Conservation (phyloP, 73 alveolate genomes). For the Stentor coeruleus region DNA sequence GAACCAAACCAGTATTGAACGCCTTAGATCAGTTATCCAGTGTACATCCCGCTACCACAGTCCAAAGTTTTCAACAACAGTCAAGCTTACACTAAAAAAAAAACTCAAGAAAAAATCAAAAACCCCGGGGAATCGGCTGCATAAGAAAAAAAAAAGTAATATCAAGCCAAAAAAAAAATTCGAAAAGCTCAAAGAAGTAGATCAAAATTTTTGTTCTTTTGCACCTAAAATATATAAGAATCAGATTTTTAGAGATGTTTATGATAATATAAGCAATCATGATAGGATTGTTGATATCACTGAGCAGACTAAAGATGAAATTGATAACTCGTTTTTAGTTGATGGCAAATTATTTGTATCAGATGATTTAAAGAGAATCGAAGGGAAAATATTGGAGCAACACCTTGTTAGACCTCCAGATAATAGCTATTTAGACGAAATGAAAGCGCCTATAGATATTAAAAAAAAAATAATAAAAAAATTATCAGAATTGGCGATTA, state of each 20-base stretch:
- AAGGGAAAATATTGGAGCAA: not conserved
- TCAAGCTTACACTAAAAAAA: too few relatives aligned
- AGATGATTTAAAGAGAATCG: not conserved
- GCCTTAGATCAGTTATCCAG: too few relatives aligned
- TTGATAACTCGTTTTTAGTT: not conserved
- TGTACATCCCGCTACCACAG: too few relatives aligned
- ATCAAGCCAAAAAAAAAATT: too few relatives aligned
- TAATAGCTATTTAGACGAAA: not conserved
- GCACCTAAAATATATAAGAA: not conserved
- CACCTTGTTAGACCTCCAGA: not conserved
- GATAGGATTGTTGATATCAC: not conserved
- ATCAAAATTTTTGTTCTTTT: too few relatives aligned
- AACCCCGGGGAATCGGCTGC: too few relatives aligned
- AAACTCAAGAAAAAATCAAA: too few relatives aligned
- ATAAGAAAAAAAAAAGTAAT: too few relatives aligned
- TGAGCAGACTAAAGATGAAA: not conserved
- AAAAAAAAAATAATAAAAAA: not conserved
- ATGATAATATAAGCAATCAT: not conserved
- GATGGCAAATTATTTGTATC: not conserved
- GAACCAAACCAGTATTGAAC: not conserved
- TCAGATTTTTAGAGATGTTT: not conserved
- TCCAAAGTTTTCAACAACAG: too few relatives aligned
- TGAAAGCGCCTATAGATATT: not conserved
- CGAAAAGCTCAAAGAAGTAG: too few relatives aligned
- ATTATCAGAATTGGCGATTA: slow-evolving; percentile 39